Base-by-base conservation (phyloP, 495 filamentous ascomycete genomes). In the Aspergillus taichungensis region DNA sequence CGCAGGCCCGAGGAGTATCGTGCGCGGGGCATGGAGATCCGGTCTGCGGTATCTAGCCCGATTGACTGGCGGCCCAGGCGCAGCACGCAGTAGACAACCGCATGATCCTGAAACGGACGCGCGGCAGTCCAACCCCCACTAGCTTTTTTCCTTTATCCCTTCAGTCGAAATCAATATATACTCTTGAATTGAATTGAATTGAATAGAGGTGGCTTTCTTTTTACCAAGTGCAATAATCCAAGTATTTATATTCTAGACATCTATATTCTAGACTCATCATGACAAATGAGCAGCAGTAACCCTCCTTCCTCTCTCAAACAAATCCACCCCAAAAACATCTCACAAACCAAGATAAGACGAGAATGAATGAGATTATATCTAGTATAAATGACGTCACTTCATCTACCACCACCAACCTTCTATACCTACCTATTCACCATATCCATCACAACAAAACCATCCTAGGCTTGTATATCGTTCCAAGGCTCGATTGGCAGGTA, bases 1-100 rank as follows among this genome's bases (percentile, higher is more conserved):
- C 52, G 61, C 54, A n/a, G 61, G 59, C 13, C 45, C 66, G 57
- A 66, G 59, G 46, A 66, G 55, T 45, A 40, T 54, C 14, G 34
- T 67, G 3, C 8, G 38, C 13, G 54, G 39, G 6, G 56, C 50
- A 3, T 69, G 62, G 64, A 49, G 47, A 49, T 48, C 50, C 29
- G 52, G 65, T 13, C 55, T 56, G 28, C 53, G 49, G 31, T 62
- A 54, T 41, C 34, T 67, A 13, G 46, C 53, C 18, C 59, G 52
- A 40, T 53, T 60, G 49, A 60, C 56, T 10, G 55, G 42, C 46
- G 48, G 47, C 49, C 46, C 11, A 53, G 52, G 53, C 18, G 18
- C 51, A 53, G 51, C 33, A 47, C 32, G 38, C 36, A 43, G 11
- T 14, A 33, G 6, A 33, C 40, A 33, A n/a, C 27, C 45, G 24